phyloP scores from a whole-genome alignment of 2,329 filamentous ascomycete species.

The Echinosphaeria canescens region DNA sequence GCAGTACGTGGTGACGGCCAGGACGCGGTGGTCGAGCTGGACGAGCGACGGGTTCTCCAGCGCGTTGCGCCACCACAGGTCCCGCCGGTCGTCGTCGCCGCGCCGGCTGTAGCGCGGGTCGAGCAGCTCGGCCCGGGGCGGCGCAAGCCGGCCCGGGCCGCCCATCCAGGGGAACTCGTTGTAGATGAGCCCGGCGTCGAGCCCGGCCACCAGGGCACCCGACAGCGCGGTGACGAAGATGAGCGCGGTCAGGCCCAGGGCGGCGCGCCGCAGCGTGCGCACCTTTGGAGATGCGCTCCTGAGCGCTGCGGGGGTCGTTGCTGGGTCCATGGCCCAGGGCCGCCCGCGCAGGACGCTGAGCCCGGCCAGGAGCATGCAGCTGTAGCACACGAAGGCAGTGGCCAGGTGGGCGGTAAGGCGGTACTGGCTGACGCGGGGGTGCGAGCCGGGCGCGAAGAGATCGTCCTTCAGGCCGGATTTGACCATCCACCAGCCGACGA shows the following conservation, averaged over 20 bases:
- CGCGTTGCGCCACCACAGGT: constrained; percentile 94
- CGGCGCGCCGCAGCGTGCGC: constrained; percentile 48
- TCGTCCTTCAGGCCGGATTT: constrained; percentile 92
- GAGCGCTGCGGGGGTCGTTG: constrained; percentile 36
- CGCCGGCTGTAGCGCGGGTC: constrained; percentile 68
- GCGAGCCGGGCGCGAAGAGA: constrained; percentile 73
- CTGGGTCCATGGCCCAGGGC: constrained; percentile 45
- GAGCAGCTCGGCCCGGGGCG: constrained; percentile 66
- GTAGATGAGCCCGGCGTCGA: constrained; percentile 94
- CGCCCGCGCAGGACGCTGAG: constrained; percentile 65
- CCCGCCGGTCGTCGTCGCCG: constrained; percentile 55
- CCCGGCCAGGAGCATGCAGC: constrained; percentile 82
- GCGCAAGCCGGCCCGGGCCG: constrained; percentile 52
- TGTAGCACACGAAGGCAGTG: constrained; percentile 81
- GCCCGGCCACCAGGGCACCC: constrained; percentile 77
- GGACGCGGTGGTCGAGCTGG: constrained; percentile 84
- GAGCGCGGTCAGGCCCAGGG: constrained; percentile 47
- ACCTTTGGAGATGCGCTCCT: constrained; percentile 43
- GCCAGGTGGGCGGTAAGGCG: constrained; percentile 75
- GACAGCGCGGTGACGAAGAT: constrained; percentile 87
- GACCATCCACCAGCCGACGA: constrained; percentile 99
- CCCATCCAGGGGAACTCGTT: constrained; percentile 98
- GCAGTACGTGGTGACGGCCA: constrained; percentile 76
- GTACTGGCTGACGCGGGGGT: constrained; percentile 90
- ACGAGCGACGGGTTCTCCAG: constrained; percentile 93